Evolutionary conservation across 495 filamentous ascomycete species (phyloP).

Genomic region (Penicillium samsonianum): DNA sequence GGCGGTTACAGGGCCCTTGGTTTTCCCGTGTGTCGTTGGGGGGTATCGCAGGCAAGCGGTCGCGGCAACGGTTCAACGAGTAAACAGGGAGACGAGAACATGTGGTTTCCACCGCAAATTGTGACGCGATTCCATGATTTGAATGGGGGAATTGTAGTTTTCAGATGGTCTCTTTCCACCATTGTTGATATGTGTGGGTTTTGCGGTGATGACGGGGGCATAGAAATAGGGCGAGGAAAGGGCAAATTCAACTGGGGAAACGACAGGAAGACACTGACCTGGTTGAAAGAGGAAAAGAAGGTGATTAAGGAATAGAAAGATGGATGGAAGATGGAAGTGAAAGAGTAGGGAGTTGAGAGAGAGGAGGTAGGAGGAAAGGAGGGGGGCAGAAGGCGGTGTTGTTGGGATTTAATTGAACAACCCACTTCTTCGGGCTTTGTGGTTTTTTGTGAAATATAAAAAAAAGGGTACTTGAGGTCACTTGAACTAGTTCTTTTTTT

Average conservation of each 20-base stretch:
- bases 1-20: constrained; percentile 9
- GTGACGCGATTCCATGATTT: constrained; percentile 19
- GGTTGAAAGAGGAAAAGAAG: constrained; percentile 21
- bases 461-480: background rate
- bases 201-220: constrained; percentile 20
- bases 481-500: background rate
- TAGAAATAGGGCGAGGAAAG: constrained; percentile 17
- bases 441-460: background rate
- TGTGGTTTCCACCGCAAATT: constrained; percentile 4
- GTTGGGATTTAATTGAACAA: constrained; percentile 33
- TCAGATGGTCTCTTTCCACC: background rate
- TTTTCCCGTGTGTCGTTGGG: constrained; percentile 16
- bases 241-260: constrained; percentile 17
- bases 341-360: constrained; percentile 18
- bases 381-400: constrained; percentile 38
- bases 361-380: constrained; percentile 27
- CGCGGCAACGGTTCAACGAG: constrained; percentile 28
- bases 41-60: constrained; percentile 27
- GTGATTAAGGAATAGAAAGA: constrained; percentile 21
- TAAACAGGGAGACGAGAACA: constrained; percentile 27
- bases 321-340: constrained; percentile 15
- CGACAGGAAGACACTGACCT: constrained; percentile 31
- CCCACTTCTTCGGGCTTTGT: constrained; percentile 5
- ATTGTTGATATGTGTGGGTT: constrained; percentile 15
- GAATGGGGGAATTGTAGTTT: background rate